Evolutionary conservation across 257 asterid species (phyloP).

Genomic region (Solanum pennellii): DNA sequence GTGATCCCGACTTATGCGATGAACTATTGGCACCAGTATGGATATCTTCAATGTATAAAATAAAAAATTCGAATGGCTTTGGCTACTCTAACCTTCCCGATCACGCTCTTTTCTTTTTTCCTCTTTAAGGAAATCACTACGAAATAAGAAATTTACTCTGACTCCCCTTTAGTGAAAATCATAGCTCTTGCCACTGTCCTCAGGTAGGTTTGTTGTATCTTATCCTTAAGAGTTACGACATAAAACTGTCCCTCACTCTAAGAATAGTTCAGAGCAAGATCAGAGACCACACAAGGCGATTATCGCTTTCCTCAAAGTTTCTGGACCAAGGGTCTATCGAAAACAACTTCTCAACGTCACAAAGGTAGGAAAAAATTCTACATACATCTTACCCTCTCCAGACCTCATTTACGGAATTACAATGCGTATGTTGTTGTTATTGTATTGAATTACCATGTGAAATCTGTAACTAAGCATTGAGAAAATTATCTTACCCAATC

Average conservation of each 20-base stretch:
- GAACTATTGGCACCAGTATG: not conserved
- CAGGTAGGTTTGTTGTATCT: not conserved
- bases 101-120: not conserved
- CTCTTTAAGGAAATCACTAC: not conserved
- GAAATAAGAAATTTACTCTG: not conserved
- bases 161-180: not conserved
- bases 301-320: not conserved
- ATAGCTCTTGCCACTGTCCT: not conserved
- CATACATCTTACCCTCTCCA: not conserved
- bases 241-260: not conserved
- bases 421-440: not conserved
- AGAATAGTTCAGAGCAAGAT: not conserved
- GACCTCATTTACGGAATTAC: not conserved
- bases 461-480: not conserved
- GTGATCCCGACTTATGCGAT: not conserved
- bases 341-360: not conserved
- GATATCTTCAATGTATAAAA: not conserved
- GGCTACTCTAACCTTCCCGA: not conserved
- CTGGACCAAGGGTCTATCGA: not conserved
- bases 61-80: not conserved
- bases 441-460: not conserved
- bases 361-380: not conserved
- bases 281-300: not conserved
- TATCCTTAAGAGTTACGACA: not conserved
- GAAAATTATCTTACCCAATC: slow-evolving; percentile 34